Percentiles rank a stretch among this genome's conserved stretches.
These are phyloP conservation scores for Coemansia sp. DNA, from an alignment of 192 early-diverging fungal genomes.

Conservation along the genomic window DNA sequence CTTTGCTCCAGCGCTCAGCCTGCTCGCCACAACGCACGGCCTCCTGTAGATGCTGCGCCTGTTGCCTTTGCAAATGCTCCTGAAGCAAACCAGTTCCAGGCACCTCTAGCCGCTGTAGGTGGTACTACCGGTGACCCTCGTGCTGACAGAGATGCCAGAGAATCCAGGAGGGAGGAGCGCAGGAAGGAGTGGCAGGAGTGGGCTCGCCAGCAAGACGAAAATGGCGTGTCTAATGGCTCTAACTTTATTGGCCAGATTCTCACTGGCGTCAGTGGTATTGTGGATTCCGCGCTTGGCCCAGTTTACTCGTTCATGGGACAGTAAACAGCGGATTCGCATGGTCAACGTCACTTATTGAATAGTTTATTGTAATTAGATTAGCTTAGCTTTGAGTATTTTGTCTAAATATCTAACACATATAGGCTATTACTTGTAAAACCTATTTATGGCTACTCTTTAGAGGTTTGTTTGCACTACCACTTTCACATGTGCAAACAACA, in stretches of 20 bases:
- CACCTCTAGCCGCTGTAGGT: neutral
- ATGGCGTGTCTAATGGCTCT: conserved; percentile 46
- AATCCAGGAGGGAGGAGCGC: conserved; percentile 45
- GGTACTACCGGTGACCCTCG: neutral
- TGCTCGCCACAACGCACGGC: conserved; percentile 17
- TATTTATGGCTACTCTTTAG: neutral
- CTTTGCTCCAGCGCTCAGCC: conserved; percentile 32
- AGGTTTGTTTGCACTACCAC: neutral
- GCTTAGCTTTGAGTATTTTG: neutral
- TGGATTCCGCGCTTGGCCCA: conserved; percentile 54
- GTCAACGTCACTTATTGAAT: neutral
- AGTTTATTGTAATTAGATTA: neutral
- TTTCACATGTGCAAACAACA: neutral
- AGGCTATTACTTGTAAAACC: neutral
- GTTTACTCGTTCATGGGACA: conserved; percentile 42
- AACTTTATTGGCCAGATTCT: conserved; percentile 48
- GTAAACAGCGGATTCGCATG: neutral
- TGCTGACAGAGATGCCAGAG: conserved; percentile 28
- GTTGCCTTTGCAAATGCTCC: conserved; percentile 23
- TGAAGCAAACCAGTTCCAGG: neutral
- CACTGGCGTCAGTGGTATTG: conserved; percentile 53
- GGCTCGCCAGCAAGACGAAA: conserved; percentile 39
- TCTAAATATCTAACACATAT: neutral
- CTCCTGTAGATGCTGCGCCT: conserved; percentile 21
- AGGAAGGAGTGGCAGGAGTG: conserved; percentile 53